Base-by-base conservation (phyloP, 768 basidiomycete species). In the Termitomyces sp. region DNA sequence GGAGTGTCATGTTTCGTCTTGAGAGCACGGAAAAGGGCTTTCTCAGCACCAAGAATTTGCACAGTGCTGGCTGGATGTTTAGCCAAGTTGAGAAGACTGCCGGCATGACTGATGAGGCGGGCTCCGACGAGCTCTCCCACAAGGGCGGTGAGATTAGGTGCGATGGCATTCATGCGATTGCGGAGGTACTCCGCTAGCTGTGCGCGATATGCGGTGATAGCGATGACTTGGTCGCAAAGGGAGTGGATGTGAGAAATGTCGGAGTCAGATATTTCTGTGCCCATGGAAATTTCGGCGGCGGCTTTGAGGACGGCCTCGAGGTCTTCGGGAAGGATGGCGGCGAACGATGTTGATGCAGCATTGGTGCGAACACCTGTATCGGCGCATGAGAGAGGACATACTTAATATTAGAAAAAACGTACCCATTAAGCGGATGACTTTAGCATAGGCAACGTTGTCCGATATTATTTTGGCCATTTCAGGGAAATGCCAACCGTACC, bases 401-500 rank as follows among this genome's bases (percentile, higher is more conserved):
- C 29, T 31, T 17, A 42, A 31, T 60, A 47, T 42, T 48, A 25
- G 32, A 58, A 11, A 56, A 31, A 8, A 72, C 82, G 62, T 71
- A 87, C 92, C 97, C 96, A 99, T 96, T 38, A 83, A 75, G 59
- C 89, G 90, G 68, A 99, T 86, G 60, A 91, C 89, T 78, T 94
- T 97, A 62, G 97, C 96, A 73, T 98, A 98, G 20, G 96, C 96
- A 61, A 96, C 78, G 76, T 97, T 99, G 81, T 99, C 97, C 62
- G 88, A 86, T 66, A 99, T 91, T 72, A 99, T 98, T 80, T 98
- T 98, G 61, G 89, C 91, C 90, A 99, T 92, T 77, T 99, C 97
- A 5, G 97, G 97, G 84, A 99, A 99, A 79, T 99, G 97, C 97
- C 97, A 99, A 42, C 97, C 97, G 69, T 99, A 99, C 97, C 97